Evolutionary conservation across 306 rosid species (phyloP).

Genomic region (Leucaena leucocephala): DNA sequence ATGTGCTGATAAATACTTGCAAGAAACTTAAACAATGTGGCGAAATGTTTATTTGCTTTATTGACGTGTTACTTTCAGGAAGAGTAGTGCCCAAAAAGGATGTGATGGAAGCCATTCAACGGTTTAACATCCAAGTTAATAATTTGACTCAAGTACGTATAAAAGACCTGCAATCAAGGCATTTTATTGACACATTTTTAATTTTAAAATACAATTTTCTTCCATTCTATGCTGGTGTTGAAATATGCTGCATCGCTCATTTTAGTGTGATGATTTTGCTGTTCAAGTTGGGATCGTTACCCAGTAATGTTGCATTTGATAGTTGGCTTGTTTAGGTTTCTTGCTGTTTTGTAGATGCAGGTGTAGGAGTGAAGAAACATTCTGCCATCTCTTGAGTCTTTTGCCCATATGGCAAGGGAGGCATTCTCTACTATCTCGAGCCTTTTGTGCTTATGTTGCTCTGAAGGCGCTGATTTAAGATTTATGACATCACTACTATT

Average conservation of each 20-base stretch:
- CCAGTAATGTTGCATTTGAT: constrained; percentile 5
- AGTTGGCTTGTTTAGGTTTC: neutral
- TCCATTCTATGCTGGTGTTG: neutral
- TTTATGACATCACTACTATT: neutral
- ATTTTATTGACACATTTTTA: constrained; percentile 27
- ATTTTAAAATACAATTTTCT: constrained; percentile 6
- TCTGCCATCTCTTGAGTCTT: neutral
- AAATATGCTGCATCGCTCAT: neutral
- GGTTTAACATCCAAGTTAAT: constrained; percentile 93
- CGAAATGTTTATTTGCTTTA: constrained; percentile 22
- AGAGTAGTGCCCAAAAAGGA: constrained; percentile 74
- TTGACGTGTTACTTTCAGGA: constrained; percentile 63
- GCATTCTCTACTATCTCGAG: neutral
- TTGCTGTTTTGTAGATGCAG: neutral
- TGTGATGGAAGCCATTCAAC: constrained; percentile 66
- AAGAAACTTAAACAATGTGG: constrained; percentile 8
- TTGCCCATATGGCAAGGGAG: neutral
- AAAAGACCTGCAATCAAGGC: constrained; percentile 26
- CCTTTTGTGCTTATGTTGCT: neutral
- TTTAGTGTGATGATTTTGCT: neutral
- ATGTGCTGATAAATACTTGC: constrained; percentile 14
- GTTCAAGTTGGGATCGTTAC: neutral
- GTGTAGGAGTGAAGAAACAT: constrained; percentile 11
- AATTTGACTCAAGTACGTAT: constrained; percentile 85
- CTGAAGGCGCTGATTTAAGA: neutral